phyloP scores from a whole-genome alignment of 805 yeast species.

The Maudiozyma pseudohumilis region DNA sequence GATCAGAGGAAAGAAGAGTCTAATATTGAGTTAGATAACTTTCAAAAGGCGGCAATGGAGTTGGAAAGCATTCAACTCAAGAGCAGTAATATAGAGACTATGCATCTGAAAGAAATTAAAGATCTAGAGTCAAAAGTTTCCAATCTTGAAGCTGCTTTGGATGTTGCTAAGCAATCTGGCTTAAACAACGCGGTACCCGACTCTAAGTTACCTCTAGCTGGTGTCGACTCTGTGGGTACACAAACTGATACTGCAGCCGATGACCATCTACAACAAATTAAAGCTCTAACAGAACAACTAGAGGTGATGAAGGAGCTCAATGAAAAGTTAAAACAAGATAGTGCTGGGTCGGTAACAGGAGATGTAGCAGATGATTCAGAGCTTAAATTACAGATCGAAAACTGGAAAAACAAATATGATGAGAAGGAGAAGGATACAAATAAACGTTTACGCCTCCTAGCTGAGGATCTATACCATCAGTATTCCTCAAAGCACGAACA shows the following conservation, averaged over 20 bases:
- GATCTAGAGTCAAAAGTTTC: conserved; percentile 29
- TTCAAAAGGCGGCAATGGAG: conserved; percentile 15
- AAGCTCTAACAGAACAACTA: too few species aligned
- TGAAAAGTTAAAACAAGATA: too few species aligned
- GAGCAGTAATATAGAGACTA: conserved; percentile 23
- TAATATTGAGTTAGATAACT: conserved; percentile 11
- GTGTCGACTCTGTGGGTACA: too few species aligned
- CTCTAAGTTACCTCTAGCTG: too few species aligned
- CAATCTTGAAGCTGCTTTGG: conserved; percentile 25
- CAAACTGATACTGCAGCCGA: too few species aligned
- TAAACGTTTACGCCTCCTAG: conserved; percentile 47
- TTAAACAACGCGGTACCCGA: too few species aligned
- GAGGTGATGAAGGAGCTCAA: too few species aligned
- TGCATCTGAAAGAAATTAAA: conserved; percentile 32
- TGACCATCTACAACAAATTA: too few species aligned
- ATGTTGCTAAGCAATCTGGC: too few species aligned
- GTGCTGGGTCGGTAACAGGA: too few species aligned
- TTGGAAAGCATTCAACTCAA: conserved; percentile 23
- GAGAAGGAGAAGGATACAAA: conserved; percentile 41
- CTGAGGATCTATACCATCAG: conserved; percentile 61
- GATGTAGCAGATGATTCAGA: too few species aligned
- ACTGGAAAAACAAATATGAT: conserved; percentile 28
- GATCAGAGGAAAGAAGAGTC: conserved; percentile 18
- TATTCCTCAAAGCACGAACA: conserved; percentile 70
- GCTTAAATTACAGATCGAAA: conserved; percentile 21